Evolutionary conservation across 257 asterid species (phyloP), one percentile per base, ranked within the genome.

Genomic region (Verbena officinalis): DNA sequence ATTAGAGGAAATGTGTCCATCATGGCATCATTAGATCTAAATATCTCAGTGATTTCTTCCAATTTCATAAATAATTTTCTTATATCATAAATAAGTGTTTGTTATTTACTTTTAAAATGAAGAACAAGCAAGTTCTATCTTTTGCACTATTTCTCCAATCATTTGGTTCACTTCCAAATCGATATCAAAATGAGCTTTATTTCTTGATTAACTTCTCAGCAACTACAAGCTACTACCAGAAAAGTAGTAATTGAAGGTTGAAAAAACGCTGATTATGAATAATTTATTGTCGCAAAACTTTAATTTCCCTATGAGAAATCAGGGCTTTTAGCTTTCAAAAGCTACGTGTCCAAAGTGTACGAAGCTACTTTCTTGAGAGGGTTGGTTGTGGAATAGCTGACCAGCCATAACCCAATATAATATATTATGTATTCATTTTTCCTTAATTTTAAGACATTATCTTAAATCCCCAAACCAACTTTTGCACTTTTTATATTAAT

Each of bases 321-420:
- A 54, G 53, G 52, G 1, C 14, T 31, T 62, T 62, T 54, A 33
- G 61, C 17, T 46, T 33, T 57, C 59, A 48, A 56, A 59, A 16
- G 67, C 23, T 50, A 69, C 63, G 63, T 65, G 63, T 65, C 67
- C 46, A 42, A 56, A 70, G 5, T 54, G 45, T 20, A 17, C 42
- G 52, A 42, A 66, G 12, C 52, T 33, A 54, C 61, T 53, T 36
- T 60, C 19, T 73, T 54, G 34, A 55, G 21, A 51, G 59, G 46
- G 56, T 67, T 66, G 46, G 66, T 73, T 66, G 46, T 53, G 57
- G 54, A 60, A 73, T 66, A 52, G 70, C 55, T 68, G 53, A 59
- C 54, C 51, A 59, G 64, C 69, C 73, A 51, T 27, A 73, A 66
- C 69, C 40, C 52, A 15, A 66, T 23, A 23, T 9, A 17, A 62